Evolutionary conservation across 2,329 filamentous ascomycete species (phyloP), one percentile per base, ranked within the genome.

Genomic region (Drechslerella stenobrocha): DNA sequence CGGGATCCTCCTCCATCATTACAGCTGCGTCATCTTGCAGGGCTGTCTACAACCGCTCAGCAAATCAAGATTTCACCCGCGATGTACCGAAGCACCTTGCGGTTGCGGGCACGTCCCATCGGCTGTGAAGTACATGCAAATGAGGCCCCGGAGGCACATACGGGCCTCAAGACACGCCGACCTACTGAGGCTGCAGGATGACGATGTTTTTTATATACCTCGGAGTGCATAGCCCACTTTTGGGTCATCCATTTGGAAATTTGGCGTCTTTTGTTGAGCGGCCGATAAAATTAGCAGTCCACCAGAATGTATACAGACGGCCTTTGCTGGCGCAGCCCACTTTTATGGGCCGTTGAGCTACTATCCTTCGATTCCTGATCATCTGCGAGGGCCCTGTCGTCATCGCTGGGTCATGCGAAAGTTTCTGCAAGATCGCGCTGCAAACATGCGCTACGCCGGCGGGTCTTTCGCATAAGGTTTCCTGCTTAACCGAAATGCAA

Each of bases 401-500:
- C 63, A 67, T 67, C 40, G 50, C 58, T 67, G 44, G 63, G 63
- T 67, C 63, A 67, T 67, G 35, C 24, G 42, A 48, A 20, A 50
- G 35, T 57, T 28, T 11, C 30, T 52, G 52, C 52, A 65, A 30
- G 51, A 50, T 24, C 20, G 22, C 30, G 4, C 13, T 59, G 35
- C 53, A 51, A 51, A 55, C n/a, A 52, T 67, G 63, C 63, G 60
- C 50, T 53, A n/a, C n/a, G 50, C 34, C 58, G 51, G 57, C 37
- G 37, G 37, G 9, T n/a, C 34, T 56, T 34, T n/a, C 55, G 63
- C 63, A 67, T 67, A 67, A 67, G 63, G 63, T 67, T 67, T 59
- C 63, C 35, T 67, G 63, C 63, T 60, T 67, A 67, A 67, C 63
- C 63, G 63, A 67, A 23, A 56, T 67, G 63, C 63, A 67, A 47